A percentile compares a stretch with the other conserved stretches of the same genome.
These are phyloP conservation scores for Leccinellum rugosiceps DNA, from an alignment of 768 basidiomycete genomes.

Conservation along the genomic window DNA sequence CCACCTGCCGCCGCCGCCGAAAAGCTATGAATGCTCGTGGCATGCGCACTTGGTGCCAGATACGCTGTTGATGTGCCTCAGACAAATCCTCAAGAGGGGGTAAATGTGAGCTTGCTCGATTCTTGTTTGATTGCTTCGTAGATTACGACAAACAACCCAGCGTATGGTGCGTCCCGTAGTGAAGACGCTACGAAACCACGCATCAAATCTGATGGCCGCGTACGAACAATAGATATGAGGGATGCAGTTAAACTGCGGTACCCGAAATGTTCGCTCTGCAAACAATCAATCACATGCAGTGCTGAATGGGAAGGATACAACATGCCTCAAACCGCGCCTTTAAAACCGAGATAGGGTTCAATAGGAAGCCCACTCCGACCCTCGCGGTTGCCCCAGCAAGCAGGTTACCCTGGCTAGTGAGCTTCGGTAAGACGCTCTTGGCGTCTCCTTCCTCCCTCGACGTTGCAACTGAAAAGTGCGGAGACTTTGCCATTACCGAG, in stretches of 20 bases:
- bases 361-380: slow-evolving; percentile 72
- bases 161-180: slow-evolving; percentile 92
- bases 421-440: slow-evolving; percentile 60
- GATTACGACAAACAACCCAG: slow-evolving; percentile 82
- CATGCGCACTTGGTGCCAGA: slow-evolving; percentile 41
- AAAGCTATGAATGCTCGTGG: slow-evolving; percentile 54
- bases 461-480: slow-evolving; percentile 54
- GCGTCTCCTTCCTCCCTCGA: slow-evolving; percentile 16
- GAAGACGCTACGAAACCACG: slow-evolving; percentile 86
- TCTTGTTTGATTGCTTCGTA: slow-evolving; percentile 86
- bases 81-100: not conserved
- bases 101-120: slow-evolving; percentile 45
- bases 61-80: slow-evolving; percentile 31
- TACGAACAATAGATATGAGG: slow-evolving; percentile 55
- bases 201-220: slow-evolving; percentile 77
- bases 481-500: slow-evolving; percentile 66
- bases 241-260: slow-evolving; percentile 64
- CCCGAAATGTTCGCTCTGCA: slow-evolving; percentile 73
- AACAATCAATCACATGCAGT: not conserved
- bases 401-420: slow-evolving; percentile 79
- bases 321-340: slow-evolving; percentile 90
- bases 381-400: slow-evolving; percentile 82
- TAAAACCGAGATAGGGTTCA: slow-evolving; percentile 89
- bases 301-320: not conserved
- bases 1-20: slow-evolving; percentile 81